Base-by-base conservation (phyloP, 352 stramenopile species). In the Phytophthora constricta region DNA sequence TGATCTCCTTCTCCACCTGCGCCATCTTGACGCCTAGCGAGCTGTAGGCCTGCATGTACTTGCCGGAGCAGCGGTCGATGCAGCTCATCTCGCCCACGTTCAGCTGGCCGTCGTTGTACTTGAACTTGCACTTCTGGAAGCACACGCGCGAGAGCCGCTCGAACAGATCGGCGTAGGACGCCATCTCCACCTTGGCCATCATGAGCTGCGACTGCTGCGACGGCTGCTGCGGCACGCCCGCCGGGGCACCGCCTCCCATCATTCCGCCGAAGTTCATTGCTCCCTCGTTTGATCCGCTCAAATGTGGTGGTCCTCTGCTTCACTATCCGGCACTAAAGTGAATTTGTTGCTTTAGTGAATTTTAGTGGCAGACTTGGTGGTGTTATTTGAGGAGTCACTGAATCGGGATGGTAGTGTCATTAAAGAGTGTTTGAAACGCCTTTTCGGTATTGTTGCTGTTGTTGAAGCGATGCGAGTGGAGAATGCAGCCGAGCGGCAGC, bases 11-110 rank as follows among this genome's bases (percentile, higher is more conserved):
- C 80, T 99, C 97, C 17, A 98, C 93, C 68, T 97, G 91, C 68
- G 98, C 92, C 76, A 99, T 91, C 60, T 98, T 97, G 66, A 96
- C 82, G 43, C 96, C 95, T 45, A 99, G 84, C 45, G 95, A 89
- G 72, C 97, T 95, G 72, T 99, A 97, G 27, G 94, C 84, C 74
- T 99, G 93, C 81, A 99, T 95, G 84, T 99, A 99, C 81, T 99
- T 99, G 60, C 92, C 86, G 28, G 98, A 93, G 74, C 97, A 99
- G 68, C 97, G 92, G 86, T 99, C 97, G 61, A 98, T 97, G 82
- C 97, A 99, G 74, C 84, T 98, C 96, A 99, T 99, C 86, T 99
- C 97, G 68, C 96, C 97, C 27, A 99, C 86, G 56, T 97, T 97
- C 9, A 99, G 82, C 72, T 99, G 96, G 50, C 90, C 86, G 74